Evolutionary conservation across 495 filamentous ascomycete species (phyloP), one percentile per base, ranked within the genome.

Genomic region (Tuber calosporum): DNA sequence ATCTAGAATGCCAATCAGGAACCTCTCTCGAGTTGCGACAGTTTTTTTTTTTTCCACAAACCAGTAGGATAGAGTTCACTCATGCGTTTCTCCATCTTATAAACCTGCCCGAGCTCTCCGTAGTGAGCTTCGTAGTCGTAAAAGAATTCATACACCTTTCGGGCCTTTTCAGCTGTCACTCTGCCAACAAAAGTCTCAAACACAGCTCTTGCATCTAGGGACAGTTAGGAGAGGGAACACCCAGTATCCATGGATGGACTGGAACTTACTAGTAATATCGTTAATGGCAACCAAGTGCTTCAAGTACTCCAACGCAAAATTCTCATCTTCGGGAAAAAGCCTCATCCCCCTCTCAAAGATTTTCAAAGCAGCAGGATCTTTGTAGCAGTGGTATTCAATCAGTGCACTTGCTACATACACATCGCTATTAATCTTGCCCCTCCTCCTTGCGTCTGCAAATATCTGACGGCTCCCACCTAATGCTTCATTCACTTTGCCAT

Each of bases 341-440:
- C 91, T 94, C 67, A 94, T 88, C 48, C 96, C 95, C 40, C 93
- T 89, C 75, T 99, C 96, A 81, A 97, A 98, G 71, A 99, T 97
- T 83, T 92, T 96, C 41, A 90, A 91, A 8, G 93, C 94, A 0
- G 94, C 91, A 4, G 89, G 88, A 73, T 98, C 95, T 79, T 96
- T 93, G 82, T 99, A 99, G 77, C 95, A 95, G 79, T 93, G 90
- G 82, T 95, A 94, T 79, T 99, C 95, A 78, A 98, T 91, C 71
- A 96, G 86, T 38, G 95, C 94, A 79, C 89, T 91, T 11, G 92
- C 94, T 72, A 96, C 90, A 81, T 98, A 99, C 30, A 97, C 92
- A 82, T 97, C 95, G 75, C 92, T 93, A 26, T 90, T 96, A 42
- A 99, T 88, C 39, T 92, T 90, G 37, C 95, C 95, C 73, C 89